A percentile compares a stretch with the other conserved stretches of the same genome.
phyloP scores from a whole-genome alignment of 805 yeast genomes.

The Ascoidea rubescens region DNA sequence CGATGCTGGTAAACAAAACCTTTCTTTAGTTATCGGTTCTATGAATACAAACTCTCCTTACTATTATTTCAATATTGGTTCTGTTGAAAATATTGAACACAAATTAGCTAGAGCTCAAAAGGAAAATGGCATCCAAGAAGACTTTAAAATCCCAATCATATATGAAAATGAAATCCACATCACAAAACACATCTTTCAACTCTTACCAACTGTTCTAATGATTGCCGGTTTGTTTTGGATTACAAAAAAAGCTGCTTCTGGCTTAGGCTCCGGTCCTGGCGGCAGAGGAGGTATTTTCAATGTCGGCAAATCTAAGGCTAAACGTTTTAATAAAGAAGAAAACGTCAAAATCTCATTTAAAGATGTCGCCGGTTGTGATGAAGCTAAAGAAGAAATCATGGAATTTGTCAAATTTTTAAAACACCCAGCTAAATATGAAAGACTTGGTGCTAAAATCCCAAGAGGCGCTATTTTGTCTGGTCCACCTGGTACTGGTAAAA shows the following conservation, averaged over 20 bases:
- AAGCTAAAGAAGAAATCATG: conserved; percentile 95
- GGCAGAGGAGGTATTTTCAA: conserved; percentile 71
- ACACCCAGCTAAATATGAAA: conserved; percentile 81
- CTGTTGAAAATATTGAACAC: conserved; percentile 77
- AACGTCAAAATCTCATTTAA: conserved; percentile 79
- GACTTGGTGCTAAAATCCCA: conserved; percentile 93
- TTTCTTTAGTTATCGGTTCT: conserved; percentile 12
- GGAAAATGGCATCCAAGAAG: conserved; percentile 44
- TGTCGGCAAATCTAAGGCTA: conserved; percentile 86
- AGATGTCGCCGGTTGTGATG: conserved; percentile 96
- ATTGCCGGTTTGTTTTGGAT: conserved; percentile 83
- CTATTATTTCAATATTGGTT: conserved; percentile 68
- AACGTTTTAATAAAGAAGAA: conserved; percentile 80
- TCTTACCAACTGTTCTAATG: conserved; percentile 79
- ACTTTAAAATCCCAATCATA: conserved; percentile 65
- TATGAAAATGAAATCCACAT: conserved; percentile 63
- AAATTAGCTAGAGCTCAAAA: conserved; percentile 66
- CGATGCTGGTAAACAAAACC: conserved; percentile 42
- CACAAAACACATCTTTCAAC: conserved; percentile 48
- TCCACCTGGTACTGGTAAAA: conserved; percentile 99
- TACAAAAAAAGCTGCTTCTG: conserved; percentile 44
- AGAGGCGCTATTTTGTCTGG: conserved; percentile 96
- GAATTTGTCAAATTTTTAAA: conserved; percentile 92
- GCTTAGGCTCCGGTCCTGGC: conserved; percentile 29
- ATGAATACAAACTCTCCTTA: conserved; percentile 14